Base-by-base conservation (phyloP, 768 basidiomycete species). In the Russula sp. region DNA sequence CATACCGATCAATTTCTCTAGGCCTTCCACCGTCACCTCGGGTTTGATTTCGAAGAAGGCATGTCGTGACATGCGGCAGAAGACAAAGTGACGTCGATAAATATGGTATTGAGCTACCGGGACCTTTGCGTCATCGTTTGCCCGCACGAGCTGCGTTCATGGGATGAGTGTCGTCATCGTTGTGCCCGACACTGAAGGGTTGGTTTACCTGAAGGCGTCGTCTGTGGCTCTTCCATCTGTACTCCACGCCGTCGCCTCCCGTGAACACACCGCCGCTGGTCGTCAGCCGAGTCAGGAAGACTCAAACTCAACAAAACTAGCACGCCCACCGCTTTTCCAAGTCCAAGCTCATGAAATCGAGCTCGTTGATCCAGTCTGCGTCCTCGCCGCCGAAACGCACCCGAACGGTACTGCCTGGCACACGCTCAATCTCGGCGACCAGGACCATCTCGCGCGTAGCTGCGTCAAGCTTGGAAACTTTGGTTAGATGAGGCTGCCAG, bases 201-300 rank as follows among this genome's bases (percentile, higher is more conserved):
- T 46, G 20, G 48, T 24, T 24, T 16, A 49, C 48, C 24, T 49
- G 48, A 49, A 49, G 48, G 14, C 48, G 48, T 49, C 22, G 48
- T 26, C 48, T 49, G 48, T 49, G 48, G 13, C 48, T 49, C 48
- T 49, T 49, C 48, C 48, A 49, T 49, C 24, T 49, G 14, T 49
- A 26, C 24, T 49, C 14, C 24, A 26, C 24, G 13, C 48, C 48
- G 11, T 16, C 24, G 14, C 14, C 48, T 16, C 22, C 48, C 48
- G 5, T 49, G 24, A 49, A 49, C 5, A 49, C 48, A 0, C 24
- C 24, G 14, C 48, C 48, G 24, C 48, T 49, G 48, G n/a, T n/a
- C 7, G n/a, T n/a, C 38, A 38, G 38, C n/a, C 22, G 13, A 49
- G 22, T 49, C 48, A 49, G 48, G 13, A 14, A 24, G n/a, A 20